These are phyloP conservation scores for Helicocarpus griseus DNA, from an alignment of 2,329 filamentous ascomycete species.

Conservation along the genomic window DNA sequence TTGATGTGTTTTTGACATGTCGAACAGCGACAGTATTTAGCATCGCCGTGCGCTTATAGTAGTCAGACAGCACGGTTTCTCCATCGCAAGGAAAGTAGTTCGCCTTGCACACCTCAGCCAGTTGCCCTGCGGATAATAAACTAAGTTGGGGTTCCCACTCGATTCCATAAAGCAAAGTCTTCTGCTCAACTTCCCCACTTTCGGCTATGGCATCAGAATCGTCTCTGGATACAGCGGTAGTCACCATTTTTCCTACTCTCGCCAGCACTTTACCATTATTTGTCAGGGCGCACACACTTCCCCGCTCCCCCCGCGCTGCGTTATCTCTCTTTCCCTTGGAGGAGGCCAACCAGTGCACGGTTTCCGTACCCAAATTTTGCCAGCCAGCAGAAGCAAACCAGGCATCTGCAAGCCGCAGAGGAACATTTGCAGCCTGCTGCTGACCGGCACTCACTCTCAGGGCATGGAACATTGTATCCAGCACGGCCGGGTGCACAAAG, in stretches of 20 bases:
- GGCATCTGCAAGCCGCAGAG: slow-evolving; percentile 20
- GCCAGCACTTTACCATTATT: slow-evolving; percentile 23
- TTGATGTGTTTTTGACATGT: neutral
- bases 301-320: slow-evolving; percentile 16
- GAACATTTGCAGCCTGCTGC: slow-evolving; percentile 19
- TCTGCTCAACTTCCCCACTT: slow-evolving; percentile 12
- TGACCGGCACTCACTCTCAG: slow-evolving; percentile 14
- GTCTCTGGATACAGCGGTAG: slow-evolving; percentile 18
- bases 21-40: neutral
- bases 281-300: slow-evolving; percentile 20
- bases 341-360: slow-evolving; percentile 18
- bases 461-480: slow-evolving; percentile 29
- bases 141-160: slow-evolving; percentile 33
- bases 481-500: slow-evolving; percentile 29
- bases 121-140: slow-evolving; percentile 22
- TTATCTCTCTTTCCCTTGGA: slow-evolving; percentile 1
- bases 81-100: slow-evolving; percentile 17
- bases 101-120: slow-evolving; percentile 16
- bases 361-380: slow-evolving; percentile 18
- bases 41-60: neutral
- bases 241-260: slow-evolving; percentile 18
- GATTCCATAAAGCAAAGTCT: slow-evolving; percentile 24
- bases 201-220: neutral
- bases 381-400: slow-evolving; percentile 26
- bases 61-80: neutral